Percentiles rank a stretch among this genome's conserved stretches.
These are phyloP conservation scores for Macrophomina tecta DNA, from an alignment of 2,329 filamentous ascomycete species.

Conservation along the genomic window DNA sequence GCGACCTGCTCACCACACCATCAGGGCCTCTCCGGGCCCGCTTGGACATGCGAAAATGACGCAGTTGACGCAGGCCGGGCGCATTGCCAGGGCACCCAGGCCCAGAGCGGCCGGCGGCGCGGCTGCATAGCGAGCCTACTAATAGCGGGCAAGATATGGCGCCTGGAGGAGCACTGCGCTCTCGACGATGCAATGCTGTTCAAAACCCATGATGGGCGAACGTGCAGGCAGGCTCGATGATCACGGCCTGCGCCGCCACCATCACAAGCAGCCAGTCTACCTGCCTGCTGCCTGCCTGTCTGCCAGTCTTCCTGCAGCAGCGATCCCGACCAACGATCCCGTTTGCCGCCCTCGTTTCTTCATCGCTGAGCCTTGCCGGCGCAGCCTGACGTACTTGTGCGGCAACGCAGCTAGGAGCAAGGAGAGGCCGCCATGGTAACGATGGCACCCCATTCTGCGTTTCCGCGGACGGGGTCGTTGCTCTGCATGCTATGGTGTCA, in stretches of 20 bases:
- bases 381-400: constrained; percentile 12
- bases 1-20: constrained; percentile 21
- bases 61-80: constrained; percentile 18
- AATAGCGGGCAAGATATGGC: constrained; percentile 9
- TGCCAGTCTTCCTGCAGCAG: constrained; percentile 13
- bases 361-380: constrained; percentile 4
- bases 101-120: background rate
- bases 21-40: constrained; percentile 10
- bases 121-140: background rate
- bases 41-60: constrained; percentile 26
- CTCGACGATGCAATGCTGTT: constrained; percentile 9
- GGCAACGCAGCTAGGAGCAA: background rate
- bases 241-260: constrained; percentile 11
- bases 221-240: constrained; percentile 11
- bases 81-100: constrained; percentile 17
- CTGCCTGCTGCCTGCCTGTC: background rate
- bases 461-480: constrained; percentile 2
- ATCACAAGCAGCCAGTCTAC: background rate
- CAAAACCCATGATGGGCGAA: constrained; percentile 9
- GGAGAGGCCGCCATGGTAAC: background rate
- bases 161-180: background rate
- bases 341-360: background rate
- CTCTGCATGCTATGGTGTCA: constrained; percentile 16
- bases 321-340: constrained; percentile 15
- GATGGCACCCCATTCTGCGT: constrained; percentile 4